phyloP scores from a whole-genome alignment of 192 early-diverging fungal genomes.

The Fimicolochytrium jonesii region DNA sequence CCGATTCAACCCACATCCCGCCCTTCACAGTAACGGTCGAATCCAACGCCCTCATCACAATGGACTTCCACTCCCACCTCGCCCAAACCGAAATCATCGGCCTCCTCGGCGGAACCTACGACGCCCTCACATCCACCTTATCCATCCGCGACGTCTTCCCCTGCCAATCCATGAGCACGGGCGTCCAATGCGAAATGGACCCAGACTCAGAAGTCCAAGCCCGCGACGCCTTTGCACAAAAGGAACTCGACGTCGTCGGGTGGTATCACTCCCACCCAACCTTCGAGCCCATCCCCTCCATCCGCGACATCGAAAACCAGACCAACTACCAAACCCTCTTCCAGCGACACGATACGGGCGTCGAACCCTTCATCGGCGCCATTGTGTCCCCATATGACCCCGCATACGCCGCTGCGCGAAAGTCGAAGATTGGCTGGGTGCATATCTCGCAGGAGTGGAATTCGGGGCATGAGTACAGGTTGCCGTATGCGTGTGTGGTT shows the following conservation, averaged over 20 bases:
- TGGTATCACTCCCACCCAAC: conserved; percentile 98
- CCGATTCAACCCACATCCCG: background rate
- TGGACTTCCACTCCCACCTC: conserved; percentile 92
- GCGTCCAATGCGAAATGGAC: conserved; percentile 94
- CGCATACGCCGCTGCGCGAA: conserved; percentile 37
- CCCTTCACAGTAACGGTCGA: conserved; percentile 32
- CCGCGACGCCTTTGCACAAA: conserved; percentile 61
- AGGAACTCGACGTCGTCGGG: conserved; percentile 69
- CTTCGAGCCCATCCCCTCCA: conserved; percentile 83
- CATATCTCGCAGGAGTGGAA: conserved; percentile 54
- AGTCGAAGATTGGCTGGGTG: conserved; percentile 59
- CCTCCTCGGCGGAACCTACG: conserved; percentile 76
- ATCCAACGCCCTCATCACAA: conserved; percentile 60
- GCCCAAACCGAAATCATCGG: conserved; percentile 92
- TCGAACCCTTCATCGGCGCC: conserved; percentile 85
- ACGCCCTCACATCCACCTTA: conserved; percentile 43
- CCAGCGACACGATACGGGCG: conserved; percentile 47
- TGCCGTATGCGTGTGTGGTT: conserved; percentile 52
- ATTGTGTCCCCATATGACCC: conserved; percentile 83
- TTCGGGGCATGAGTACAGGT: conserved; percentile 44
- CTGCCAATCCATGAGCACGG: conserved; percentile 74
- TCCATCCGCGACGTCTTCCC: conserved; percentile 70
- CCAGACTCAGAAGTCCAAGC: conserved; percentile 82
- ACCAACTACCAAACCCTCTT: conserved; percentile 79
- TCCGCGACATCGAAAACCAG: conserved; percentile 90